phyloP scores from a whole-genome alignment of 176 grass and related monocot genomes.

The Avena sativa region DNA sequence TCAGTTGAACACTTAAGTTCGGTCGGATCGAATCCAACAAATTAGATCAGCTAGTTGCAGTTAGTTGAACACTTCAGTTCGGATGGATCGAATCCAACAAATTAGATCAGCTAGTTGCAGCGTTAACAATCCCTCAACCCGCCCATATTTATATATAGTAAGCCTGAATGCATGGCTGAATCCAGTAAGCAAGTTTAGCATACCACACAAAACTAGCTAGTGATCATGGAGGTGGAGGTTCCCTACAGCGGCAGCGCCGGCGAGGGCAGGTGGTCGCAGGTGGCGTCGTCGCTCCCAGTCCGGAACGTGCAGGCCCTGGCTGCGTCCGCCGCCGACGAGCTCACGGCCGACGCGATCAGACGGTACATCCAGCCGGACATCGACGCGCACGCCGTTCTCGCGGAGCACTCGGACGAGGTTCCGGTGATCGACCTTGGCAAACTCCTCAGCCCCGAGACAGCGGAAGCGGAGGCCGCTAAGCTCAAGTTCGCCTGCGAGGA shows the following conservation, averaged over 20 bases:
- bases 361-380: conserved; percentile 50
- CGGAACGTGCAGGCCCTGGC: conserved; percentile 58
- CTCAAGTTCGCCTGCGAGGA: conserved; percentile 57
- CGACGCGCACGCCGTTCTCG: background rate
- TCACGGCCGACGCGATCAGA: conserved; percentile 6
- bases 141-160: too few species aligned
- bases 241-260: background rate
- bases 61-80: too few species aligned
- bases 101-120: background rate
- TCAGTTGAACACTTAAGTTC: background rate
- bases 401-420: conserved; percentile 13
- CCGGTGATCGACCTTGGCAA: conserved; percentile 50
- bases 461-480: conserved; percentile 37
- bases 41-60: too few species aligned
- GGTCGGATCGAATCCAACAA: background rate
- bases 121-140: too few species aligned
- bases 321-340: background rate
- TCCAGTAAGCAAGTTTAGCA: background rate
- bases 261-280: conserved; percentile 14
- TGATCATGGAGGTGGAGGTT: background rate
- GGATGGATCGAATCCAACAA: too few species aligned
- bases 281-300: conserved; percentile 11
- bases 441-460: background rate
- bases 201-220: background rate
- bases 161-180: too few species aligned